Conservation (phyloP, 345 rosid species). For the Brassica napus region DNA sequence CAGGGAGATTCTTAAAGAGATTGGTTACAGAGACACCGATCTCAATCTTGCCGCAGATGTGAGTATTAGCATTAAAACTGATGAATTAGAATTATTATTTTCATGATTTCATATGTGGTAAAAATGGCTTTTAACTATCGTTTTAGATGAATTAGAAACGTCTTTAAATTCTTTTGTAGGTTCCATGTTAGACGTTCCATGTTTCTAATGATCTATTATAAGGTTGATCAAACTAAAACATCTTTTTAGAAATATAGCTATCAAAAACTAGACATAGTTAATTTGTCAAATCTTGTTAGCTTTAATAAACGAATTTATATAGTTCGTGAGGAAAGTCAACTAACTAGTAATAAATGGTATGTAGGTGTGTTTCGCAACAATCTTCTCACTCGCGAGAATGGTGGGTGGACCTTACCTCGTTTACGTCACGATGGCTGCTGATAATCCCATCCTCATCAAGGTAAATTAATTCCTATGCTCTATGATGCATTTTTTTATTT, state of each 20-base stretch:
- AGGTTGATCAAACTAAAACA: not conserved
- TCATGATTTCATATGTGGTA: not conserved
- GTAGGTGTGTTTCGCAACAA: slow-evolving; percentile 41
- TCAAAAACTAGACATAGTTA: not conserved
- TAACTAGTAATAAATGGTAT: not conserved
- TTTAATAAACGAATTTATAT: not conserved
- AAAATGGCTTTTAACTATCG: not conserved
- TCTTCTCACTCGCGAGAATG: slow-evolving; percentile 44
- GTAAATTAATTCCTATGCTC: not conserved
- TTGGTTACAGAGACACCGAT: slow-evolving; percentile 70
- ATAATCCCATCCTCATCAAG: slow-evolving; percentile 40
- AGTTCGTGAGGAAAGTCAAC: not conserved
- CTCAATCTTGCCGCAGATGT: slow-evolving; percentile 80
- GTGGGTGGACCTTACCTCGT: slow-evolving; percentile 41
- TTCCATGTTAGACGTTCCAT: not conserved
- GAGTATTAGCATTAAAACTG: slow-evolving; percentile 24
- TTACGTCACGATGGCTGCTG: slow-evolving; percentile 30
- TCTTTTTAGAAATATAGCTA: not conserved
- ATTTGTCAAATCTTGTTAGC: not conserved
- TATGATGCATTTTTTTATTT: not conserved
- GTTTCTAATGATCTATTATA: not conserved
- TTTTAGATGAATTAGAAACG: not conserved
- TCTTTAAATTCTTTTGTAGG: not conserved
- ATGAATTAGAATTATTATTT: not conserved
- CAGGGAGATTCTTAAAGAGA: slow-evolving; percentile 79